phyloP scores from a whole-genome alignment of 257 asterid genomes.

The Lithospermum erythrorhizon region DNA sequence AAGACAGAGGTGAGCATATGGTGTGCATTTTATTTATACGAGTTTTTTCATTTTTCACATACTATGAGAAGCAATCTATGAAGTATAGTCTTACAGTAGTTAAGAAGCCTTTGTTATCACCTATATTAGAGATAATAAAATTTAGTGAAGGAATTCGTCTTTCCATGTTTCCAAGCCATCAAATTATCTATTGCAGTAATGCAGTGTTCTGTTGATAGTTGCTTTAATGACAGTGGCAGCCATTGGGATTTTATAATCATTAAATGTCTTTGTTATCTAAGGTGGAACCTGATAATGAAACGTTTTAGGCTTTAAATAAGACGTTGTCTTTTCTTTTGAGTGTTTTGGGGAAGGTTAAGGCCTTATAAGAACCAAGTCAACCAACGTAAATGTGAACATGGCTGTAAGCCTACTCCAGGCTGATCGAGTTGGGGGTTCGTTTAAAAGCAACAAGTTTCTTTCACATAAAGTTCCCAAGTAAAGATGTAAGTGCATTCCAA shows the following conservation, averaged over 20 bases:
- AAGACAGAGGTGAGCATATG: conserved; percentile 66
- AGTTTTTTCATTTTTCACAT: neutral
- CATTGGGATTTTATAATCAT: neutral
- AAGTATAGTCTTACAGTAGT: neutral
- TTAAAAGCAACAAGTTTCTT: no score
- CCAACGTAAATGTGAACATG: no score
- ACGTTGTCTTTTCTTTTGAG: no score
- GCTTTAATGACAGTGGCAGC: neutral
- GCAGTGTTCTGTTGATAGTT: neutral
- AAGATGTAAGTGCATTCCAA: no score
- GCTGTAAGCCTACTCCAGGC: no score
- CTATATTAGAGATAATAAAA: neutral
- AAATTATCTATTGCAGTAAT: neutral
- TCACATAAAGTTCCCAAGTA: no score
- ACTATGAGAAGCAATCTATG: neutral
- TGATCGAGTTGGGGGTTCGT: no score
- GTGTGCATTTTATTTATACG: neutral
- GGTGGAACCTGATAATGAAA: no score
- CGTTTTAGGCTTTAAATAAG: no score
- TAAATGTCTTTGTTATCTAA: neutral
- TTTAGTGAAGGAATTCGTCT: neutral
- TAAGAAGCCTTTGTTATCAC: no score
- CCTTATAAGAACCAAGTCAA: no score
- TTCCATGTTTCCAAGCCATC: neutral
- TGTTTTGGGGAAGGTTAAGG: no score